These are phyloP conservation scores for Mycena leptocephala DNA, from an alignment of 768 basidiomycete species.

Conservation along the genomic window DNA sequence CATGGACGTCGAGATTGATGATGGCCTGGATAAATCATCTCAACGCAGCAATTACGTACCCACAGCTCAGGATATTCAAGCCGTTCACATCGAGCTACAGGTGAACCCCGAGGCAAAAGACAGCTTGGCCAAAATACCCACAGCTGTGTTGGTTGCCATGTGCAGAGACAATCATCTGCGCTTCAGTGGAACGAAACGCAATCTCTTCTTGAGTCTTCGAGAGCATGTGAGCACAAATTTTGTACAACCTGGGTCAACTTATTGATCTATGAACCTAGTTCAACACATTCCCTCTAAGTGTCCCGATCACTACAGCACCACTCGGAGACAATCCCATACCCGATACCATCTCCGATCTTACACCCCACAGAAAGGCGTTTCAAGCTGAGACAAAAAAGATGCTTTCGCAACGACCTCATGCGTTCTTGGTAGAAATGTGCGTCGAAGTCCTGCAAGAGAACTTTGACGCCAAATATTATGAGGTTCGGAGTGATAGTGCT, in stretches of 20 bases:
- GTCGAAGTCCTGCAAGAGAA: background rate
- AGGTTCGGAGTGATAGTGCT: background rate
- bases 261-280: background rate
- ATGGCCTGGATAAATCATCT: slow-evolving; percentile 36
- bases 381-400: background rate
- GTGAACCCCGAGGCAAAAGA: background rate
- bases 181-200: slow-evolving; percentile 6
- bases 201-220: slow-evolving; percentile 1
- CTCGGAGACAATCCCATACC: background rate
- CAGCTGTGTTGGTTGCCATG: background rate
- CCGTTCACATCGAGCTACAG: background rate
- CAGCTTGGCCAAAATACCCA: background rate
- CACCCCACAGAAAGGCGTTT: background rate
- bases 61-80: background rate
- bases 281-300: background rate
- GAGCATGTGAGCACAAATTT: slow-evolving; percentile 1
- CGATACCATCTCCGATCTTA: background rate
- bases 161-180: slow-evolving; percentile 14
- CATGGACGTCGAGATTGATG: slow-evolving; percentile 38
- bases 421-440: slow-evolving; percentile 1
- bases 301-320: background rate
- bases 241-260: background rate
- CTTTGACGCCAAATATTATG: background rate
- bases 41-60: background rate
- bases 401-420: background rate